Evolutionary conservation across 2,329 filamentous ascomycete species (phyloP), one percentile per base, ranked within the genome.

Genomic region (Cladorrhinum sp.): DNA sequence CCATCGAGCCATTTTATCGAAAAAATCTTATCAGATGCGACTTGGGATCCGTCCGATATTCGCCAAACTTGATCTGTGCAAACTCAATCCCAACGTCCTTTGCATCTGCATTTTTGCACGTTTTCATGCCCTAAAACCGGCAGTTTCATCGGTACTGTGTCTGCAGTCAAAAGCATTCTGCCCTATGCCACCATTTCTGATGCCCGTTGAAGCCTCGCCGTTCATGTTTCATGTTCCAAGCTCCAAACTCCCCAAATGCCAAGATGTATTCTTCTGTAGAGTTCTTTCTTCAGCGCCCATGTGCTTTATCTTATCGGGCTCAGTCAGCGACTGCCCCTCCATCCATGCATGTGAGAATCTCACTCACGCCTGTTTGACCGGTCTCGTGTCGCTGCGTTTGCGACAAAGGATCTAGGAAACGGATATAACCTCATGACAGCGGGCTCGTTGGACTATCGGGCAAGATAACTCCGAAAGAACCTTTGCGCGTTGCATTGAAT

Each of bases 271-370:
- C 36, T 42, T 42, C 14, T 42, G 36, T 4, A 42, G 36, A 42
- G 53, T 16, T n/a, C 36, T 28, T 24, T 39, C 1, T 3, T 23
- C 42, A 36, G 24, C n/a, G 39, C 51, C 4, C 16, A 46, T 46
- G 42, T 42, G 42, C 42, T 46, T 57, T 62, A 62, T 60, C 61
- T 62, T 62, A 62, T 62, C 61, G 30, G 16, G 3, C 12, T 36
- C 12, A 8, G n/a, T 46, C 36, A 42, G 36, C 36, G 2, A 8
- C 30, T 53, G 52, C 56, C 57, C 56, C 52, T 62, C 56, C 30
- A 55, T 58, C 21, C 42, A 21, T 21, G 42, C 42, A 46, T 46
- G 42, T 46, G 42, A 21, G 18, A n/a, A 46, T 46, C 16, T 18
- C 3, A 20, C 42, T 46, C 42, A 46, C n/a, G 8, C 42, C 8